These are phyloP conservation scores for Paramecium primaurelia DNA, from an alignment of 73 alveolate genomes.

Conservation along the genomic window DNA sequence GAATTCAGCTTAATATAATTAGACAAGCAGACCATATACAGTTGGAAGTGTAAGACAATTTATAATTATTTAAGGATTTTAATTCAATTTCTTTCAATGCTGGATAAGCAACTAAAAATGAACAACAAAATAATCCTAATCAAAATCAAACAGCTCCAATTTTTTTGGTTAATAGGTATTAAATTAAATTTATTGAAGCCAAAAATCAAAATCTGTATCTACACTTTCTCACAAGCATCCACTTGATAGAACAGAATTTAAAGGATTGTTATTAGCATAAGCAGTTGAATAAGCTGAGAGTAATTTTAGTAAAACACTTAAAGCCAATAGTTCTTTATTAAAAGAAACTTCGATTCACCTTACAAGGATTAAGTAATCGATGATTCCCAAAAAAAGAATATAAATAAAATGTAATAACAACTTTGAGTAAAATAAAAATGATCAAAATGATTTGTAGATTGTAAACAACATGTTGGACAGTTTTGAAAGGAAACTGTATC, in stretches of 20 bases:
- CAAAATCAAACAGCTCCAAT: not conserved
- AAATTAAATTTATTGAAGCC: not conserved
- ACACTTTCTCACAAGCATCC: conserved; percentile 5
- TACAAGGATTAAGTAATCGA: not conserved
- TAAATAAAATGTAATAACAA: not conserved
- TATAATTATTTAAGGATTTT: not conserved
- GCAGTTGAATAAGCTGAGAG: conserved; percentile 32
- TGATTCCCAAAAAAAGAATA: not conserved
- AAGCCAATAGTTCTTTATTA: conserved; percentile 3
- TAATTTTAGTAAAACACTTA: conserved; percentile 11
- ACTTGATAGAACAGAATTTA: conserved; percentile 32
- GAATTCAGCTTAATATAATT: not conserved
- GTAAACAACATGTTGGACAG: conserved; percentile 13
- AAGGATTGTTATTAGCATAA: conserved; percentile 31
- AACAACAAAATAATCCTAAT: not conserved
- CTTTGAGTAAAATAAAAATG: not conserved
- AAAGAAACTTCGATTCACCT: not conserved
- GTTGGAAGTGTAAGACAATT: not conserved
- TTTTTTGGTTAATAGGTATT: not conserved
- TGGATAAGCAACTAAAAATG: not conserved
- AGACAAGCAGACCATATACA: conserved; percentile 22
- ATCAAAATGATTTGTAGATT: not conserved
- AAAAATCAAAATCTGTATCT: conserved; percentile 3
- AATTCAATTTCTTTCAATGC: not conserved
- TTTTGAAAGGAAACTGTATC: not conserved